phyloP scores from a whole-genome alignment of 2,329 filamentous ascomycete genomes.

The Aphanoascus verrucosus region DNA sequence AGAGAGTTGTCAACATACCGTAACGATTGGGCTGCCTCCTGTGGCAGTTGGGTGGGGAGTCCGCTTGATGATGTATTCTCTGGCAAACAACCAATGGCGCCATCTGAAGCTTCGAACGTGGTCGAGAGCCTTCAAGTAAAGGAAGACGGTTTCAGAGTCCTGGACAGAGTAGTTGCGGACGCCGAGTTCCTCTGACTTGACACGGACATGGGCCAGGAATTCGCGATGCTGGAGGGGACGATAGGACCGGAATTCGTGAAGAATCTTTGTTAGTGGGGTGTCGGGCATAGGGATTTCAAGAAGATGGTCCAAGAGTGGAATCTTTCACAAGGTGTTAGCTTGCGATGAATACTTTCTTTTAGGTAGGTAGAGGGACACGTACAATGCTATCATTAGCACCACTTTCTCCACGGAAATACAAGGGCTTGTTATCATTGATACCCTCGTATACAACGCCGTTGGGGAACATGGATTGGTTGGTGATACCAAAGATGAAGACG shows the following conservation, averaged over 20 bases:
- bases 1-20: constrained; percentile 21
- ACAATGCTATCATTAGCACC: constrained; percentile 91
- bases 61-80: constrained; percentile 40
- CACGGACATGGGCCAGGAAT: constrained; percentile 64
- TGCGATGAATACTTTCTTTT: background rate
- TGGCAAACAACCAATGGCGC: constrained; percentile 41
- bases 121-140: constrained; percentile 38
- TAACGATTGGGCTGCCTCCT: constrained; percentile 40
- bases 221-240: constrained; percentile 78
- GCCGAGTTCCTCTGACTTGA: constrained; percentile 40
- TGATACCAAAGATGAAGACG: constrained; percentile 96
- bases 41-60: constrained; percentile 40
- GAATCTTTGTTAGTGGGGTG: constrained; percentile 78
- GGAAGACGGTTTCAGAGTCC: constrained; percentile 32
- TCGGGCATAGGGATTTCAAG: constrained; percentile 77
- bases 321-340: constrained; percentile 29
- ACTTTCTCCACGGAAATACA: constrained; percentile 81
- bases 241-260: constrained; percentile 81
- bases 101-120: constrained; percentile 42
- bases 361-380: constrained; percentile 16
- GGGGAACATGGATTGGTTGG: constrained; percentile 86
- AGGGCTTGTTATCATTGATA: constrained; percentile 56
- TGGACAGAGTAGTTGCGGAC: constrained; percentile 30
- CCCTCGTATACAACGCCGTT: constrained; percentile 84
- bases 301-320: constrained; percentile 80